Conservation (phyloP, 208 protist genomes). For the Acanthamoeba castellanii region DNA sequence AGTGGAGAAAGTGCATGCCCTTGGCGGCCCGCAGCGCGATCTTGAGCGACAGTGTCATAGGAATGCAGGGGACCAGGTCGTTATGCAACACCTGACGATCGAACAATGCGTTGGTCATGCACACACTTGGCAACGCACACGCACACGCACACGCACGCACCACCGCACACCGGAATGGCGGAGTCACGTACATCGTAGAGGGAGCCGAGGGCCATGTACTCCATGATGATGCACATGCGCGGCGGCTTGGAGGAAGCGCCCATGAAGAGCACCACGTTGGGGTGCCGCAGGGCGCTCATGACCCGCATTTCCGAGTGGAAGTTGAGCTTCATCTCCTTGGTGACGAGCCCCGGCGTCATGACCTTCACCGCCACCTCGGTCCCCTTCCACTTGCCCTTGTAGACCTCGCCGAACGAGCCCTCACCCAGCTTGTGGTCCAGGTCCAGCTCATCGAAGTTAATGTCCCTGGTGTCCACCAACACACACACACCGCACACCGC, state of each 20-base stretch:
- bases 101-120: neutral
- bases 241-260: constrained; percentile 53
- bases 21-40: constrained; percentile 40
- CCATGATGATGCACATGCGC: constrained; percentile 67
- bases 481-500: neutral
- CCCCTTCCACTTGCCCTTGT: constrained; percentile 58
- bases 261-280: constrained; percentile 59
- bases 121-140: too few species aligned
- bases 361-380: constrained; percentile 68
- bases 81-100: constrained; percentile 42
- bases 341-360: neutral
- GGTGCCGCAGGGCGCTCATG: constrained; percentile 66
- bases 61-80: neutral
- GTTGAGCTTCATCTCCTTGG: constrained; percentile 29
- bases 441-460: constrained; percentile 64
- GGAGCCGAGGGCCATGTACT: constrained; percentile 40
- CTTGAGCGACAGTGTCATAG: constrained; percentile 35
- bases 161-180: neutral
- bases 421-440: neutral
- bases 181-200: constrained; percentile 40
- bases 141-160: neutral
- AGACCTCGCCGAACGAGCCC: constrained; percentile 57
- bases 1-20: constrained; percentile 69
- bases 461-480: neutral
- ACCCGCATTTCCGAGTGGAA: constrained; percentile 26